Percentiles rank a stretch among this genome's conserved stretches.
Conservation (phyloP, 2,329 filamentous ascomycete species). For the Zymoseptoria passerinii region DNA sequence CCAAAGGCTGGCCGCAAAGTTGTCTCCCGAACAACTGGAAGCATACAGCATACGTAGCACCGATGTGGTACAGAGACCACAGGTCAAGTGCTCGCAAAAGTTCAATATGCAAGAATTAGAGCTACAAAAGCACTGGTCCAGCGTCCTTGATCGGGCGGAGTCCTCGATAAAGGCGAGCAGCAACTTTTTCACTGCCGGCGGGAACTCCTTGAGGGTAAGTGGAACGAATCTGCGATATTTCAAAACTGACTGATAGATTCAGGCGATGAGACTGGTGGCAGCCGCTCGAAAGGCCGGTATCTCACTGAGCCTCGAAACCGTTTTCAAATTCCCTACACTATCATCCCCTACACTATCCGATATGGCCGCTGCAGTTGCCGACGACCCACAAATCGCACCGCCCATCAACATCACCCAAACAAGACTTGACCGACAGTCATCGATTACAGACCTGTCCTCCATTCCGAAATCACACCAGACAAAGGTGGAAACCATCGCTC, state of each 20-base stretch:
- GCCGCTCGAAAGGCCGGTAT: slow-evolving; percentile 30
- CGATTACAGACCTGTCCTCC: neutral
- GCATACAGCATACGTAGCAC: neutral
- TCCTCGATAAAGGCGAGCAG: slow-evolving; percentile 18
- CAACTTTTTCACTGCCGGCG: slow-evolving; percentile 39
- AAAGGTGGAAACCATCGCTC: neutral
- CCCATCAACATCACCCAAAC: neutral
- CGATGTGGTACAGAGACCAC: neutral
- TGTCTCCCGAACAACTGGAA: neutral
- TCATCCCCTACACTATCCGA: too few species aligned
- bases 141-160: slow-evolving; percentile 12
- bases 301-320: slow-evolving; percentile 33
- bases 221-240: neutral
- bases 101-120: neutral
- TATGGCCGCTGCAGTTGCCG: neutral
- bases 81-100: neutral
- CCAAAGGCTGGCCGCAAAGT: neutral
- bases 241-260: slow-evolving; percentile 19
- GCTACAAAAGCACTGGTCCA: slow-evolving; percentile 12
- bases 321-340: slow-evolving; percentile 26
- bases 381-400: neutral
- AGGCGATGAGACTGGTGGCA: slow-evolving; percentile 38
- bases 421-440: neutral
- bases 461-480: neutral
- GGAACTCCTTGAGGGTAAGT: slow-evolving; percentile 32